A percentile compares a stretch with the other conserved stretches of the same genome.
phyloP scores from a whole-genome alignment of 2,329 filamentous ascomycete species.

The Monosporascus sp. region DNA sequence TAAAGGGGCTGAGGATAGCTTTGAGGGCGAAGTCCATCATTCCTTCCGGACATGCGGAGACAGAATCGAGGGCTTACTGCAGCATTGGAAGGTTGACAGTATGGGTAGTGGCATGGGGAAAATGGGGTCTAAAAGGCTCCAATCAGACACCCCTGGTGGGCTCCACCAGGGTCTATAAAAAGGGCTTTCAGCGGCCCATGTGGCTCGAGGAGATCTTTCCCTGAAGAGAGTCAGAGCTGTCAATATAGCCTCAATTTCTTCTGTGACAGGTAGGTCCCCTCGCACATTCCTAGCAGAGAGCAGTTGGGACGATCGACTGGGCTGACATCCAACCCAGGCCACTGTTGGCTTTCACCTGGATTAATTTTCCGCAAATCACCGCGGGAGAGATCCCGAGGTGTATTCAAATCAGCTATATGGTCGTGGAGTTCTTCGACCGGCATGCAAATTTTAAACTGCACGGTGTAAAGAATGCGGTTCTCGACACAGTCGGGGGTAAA shows the following conservation, averaged over 20 bases:
- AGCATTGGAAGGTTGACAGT: conserved; percentile 40
- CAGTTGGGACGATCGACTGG: neutral
- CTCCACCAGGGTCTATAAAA: too few species aligned
- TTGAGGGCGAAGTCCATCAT: conserved; percentile 37
- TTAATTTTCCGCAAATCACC: conserved; percentile 38
- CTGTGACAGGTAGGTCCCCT: too few species aligned
- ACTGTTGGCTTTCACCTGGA: conserved; percentile 41
- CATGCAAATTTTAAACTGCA: conserved; percentile 22
- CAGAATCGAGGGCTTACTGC: conserved; percentile 26
- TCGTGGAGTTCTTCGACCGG: conserved; percentile 39
- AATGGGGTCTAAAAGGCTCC: too few species aligned
- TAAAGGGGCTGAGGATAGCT: conserved; percentile 26
- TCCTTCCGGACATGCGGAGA: conserved; percentile 36
- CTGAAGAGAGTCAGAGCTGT: too few species aligned
- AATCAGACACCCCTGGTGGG: too few species aligned
- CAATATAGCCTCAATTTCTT: too few species aligned
- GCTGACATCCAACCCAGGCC: conserved; percentile 20
- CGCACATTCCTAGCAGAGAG: neutral
- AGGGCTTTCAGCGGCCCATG: too few species aligned
- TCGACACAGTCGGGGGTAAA: too few species aligned
- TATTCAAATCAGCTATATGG: conserved; percentile 37
- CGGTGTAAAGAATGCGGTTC: too few species aligned
- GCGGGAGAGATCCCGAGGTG: conserved; percentile 34
- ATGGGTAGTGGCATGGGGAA: too few species aligned
- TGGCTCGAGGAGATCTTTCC: too few species aligned